Conservation (phyloP, 371 early-diverging fungal species). For the Mucor ambiguus region DNA sequence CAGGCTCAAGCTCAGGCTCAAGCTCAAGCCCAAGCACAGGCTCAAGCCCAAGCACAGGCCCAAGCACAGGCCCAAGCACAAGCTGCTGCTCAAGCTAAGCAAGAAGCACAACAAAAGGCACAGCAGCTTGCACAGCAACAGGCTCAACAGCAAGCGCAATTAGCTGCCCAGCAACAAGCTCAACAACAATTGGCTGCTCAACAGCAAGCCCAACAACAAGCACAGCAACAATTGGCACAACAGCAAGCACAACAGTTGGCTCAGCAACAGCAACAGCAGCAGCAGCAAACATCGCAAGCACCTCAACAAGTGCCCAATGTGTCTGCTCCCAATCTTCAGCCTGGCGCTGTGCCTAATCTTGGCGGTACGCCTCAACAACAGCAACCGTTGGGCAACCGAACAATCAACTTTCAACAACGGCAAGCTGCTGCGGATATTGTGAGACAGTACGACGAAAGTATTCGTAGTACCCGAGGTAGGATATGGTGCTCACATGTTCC, state of each 20-base stretch:
- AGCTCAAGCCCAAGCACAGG: constrained; percentile 22
- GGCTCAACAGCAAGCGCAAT: constrained; percentile 22
- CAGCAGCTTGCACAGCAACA: constrained; percentile 22
- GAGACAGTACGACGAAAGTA: constrained; percentile 49
- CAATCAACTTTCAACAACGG: constrained; percentile 19
- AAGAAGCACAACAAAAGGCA: constrained; percentile 22
- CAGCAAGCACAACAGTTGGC: constrained; percentile 5
- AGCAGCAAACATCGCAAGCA: constrained; percentile 3
- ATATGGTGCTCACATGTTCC: neutral
- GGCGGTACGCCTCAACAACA: constrained; percentile 12
- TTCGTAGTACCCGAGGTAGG: constrained; percentile 48
- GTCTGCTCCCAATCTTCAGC: constrained; percentile 6
- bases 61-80: constrained; percentile 18
- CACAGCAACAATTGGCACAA: neutral
- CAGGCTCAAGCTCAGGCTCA: constrained; percentile 16
- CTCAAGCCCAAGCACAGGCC: constrained; percentile 17
- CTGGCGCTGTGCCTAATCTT: constrained; percentile 11
- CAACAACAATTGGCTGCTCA: constrained; percentile 18
- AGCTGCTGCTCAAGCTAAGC: constrained; percentile 11
- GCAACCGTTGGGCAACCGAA: neutral
- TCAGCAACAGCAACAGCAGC: constrained; percentile 3
- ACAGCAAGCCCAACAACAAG: constrained; percentile 13
- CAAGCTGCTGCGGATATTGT: constrained; percentile 43
- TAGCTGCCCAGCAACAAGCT: constrained; percentile 10
- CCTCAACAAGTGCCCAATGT: constrained; percentile 9